Base-by-base conservation (phyloP, 2,329 filamentous ascomycete genomes). In the Calonectria hongkongensis region DNA sequence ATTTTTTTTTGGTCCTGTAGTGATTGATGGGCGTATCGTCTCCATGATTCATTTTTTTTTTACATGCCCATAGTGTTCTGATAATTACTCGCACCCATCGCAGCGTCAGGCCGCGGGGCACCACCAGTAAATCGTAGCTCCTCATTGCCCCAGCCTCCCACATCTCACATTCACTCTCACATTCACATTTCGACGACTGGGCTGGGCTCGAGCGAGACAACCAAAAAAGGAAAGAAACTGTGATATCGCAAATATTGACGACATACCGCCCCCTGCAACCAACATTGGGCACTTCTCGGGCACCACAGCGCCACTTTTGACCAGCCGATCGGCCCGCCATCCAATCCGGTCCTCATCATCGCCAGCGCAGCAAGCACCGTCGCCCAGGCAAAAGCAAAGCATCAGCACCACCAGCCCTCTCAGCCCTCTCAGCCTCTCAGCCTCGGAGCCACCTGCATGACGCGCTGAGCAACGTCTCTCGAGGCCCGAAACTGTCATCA, bases 81-180 rank as follows among this genome's bases (percentile, higher is more conserved):
- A 64, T 33, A 65, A 56, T 56, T 47, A 27, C 51, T 58, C 28
- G 54, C 51, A 47, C 47, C 16, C 27, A 36, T 33, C 27, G 9
- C 54, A 41, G 36, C 21, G 21, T 39, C 21, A 16, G 54, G 27
- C 36, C 50, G 48, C 25, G 50, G 60, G 48, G 43, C 21, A 41
- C 15, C 27, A 28, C 41, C 50, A 65, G 36, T 60, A 70, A 66
- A 70, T 60, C 68, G 66, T 41, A 60, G 47, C 27, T 48, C 60
- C 41, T 45, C 39, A 51, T 70, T 51, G 25, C 41, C 51, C 45
- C 47, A 66, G 33, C 68, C 68, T 70, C 68, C 51, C 68, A 70
- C 68, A 70, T 70, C 60, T 58, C 47, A 54, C 64, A 36, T 41
- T 58, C 68, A 60, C 68, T 70, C 60, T 58, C 47, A 54, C 64